Evolutionary conservation across 257 asterid genomes (phyloP), one percentile per base, ranked within the genome.

Genomic region (Paraleonurus japonicus): DNA sequence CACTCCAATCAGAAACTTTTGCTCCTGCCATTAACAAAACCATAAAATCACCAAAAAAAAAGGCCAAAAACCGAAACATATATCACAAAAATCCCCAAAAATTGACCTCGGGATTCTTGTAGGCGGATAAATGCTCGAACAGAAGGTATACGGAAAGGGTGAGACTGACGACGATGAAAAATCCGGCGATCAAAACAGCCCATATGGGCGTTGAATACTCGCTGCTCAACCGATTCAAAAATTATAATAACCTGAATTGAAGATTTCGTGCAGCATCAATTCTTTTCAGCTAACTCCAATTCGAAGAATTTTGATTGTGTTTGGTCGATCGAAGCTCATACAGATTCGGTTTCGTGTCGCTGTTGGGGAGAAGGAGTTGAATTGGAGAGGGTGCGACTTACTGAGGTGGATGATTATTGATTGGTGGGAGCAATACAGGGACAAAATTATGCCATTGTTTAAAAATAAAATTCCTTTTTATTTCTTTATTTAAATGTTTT

Each of bases 1-100:
- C 71, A 93, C 97, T 47, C 98, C 97, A 69, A 93, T 93, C 83
- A 93, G 75, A 80, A 93, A 93, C 82, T 90, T 93, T 75, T 93
- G 98, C 83, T 93, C 98, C 98, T 90, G 85, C 45, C 26, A 80
- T 51, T 65, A 60, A 30, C 45, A 71, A 65, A 65, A 68, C 32
- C 33, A 66, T 12, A 54, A 60, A 62, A 30, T 50, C 57, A 11
- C 61, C 24, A 12, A 5, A 39, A 35, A 70, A 19, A n/a, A n/a
- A n/a, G n/a, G 20, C 23, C 48, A 69, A 70, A 27, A 67, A 53
- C 22, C 7, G 20, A 39, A 24, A 65, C 17, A 47, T 4, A 0
- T 8, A 39, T 2, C 3, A 20, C 15, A 30, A 68, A 13, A 61
- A 61, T 20, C 1, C 17, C 22, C 15, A 0, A 39, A 61, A 72